Conservation (phyloP, 495 filamentous ascomycete species). For the Hyaloscypha variabilis region DNA sequence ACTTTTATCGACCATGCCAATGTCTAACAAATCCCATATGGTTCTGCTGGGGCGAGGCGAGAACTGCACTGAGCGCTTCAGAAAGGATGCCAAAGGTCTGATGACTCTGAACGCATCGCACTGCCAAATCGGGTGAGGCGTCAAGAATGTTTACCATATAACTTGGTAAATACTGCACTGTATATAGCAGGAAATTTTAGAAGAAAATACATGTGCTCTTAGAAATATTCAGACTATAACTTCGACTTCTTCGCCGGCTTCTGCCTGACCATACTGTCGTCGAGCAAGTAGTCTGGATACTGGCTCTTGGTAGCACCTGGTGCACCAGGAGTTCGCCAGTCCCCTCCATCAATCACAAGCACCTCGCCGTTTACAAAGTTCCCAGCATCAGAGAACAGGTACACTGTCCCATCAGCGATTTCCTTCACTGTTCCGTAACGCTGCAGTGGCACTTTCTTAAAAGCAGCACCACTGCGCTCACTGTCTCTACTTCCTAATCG, state of each 20-base stretch:
- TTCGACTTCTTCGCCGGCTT: slow-evolving; percentile 64
- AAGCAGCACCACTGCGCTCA: slow-evolving; percentile 36
- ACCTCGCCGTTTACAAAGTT: slow-evolving; percentile 81
- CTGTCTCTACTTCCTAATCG: slow-evolving; percentile 38
- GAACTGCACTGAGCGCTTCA: no score
- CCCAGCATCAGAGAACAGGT: slow-evolving; percentile 78
- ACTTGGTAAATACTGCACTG: no score
- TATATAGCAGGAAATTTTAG: no score
- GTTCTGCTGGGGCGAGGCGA: no score
- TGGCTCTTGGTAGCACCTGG: slow-evolving; percentile 17
- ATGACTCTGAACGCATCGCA: no score
- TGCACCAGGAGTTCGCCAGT: slow-evolving; percentile 29
- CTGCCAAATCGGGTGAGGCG: no score
- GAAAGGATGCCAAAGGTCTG: no score
- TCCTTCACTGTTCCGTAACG: slow-evolving; percentile 80
- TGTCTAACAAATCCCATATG: background rate
- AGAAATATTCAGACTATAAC: slow-evolving; percentile 45
- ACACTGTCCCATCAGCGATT: slow-evolving; percentile 92
- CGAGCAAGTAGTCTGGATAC: slow-evolving; percentile 70
- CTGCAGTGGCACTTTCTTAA: slow-evolving; percentile 60
- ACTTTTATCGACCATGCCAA: background rate
- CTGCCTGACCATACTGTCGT: slow-evolving; percentile 55
- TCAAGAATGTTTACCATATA: no score
- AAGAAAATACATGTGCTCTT: no score
- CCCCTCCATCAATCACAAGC: slow-evolving; percentile 78